Conservation (phyloP, 495 filamentous ascomycete species). For the Aspergillus saccharolyticus region DNA sequence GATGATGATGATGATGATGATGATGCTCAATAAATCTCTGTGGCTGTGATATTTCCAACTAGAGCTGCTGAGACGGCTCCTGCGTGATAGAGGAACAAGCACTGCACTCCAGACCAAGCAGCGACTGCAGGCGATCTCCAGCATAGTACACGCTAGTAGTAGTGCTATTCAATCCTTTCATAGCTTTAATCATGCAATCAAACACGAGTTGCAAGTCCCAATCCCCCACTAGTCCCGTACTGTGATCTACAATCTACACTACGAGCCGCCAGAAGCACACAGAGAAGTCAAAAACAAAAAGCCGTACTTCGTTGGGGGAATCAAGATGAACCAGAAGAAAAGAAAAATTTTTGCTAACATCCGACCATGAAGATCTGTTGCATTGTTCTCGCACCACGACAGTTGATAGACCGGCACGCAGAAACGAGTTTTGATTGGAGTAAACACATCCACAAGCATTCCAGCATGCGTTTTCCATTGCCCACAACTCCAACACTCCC, state of each 20-base stretch:
- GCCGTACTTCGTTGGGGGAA: slow-evolving; percentile 44
- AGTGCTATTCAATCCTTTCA: no score
- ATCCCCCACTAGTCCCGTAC: no score
- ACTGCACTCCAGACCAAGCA: no score
- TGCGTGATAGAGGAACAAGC: no score
- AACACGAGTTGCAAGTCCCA: no score
- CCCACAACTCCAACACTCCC: slow-evolving; percentile 26
- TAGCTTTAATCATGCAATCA: no score
- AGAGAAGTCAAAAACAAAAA: slow-evolving; percentile 27
- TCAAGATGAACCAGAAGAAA: slow-evolving; percentile 32
- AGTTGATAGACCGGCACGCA: slow-evolving; percentile 27
- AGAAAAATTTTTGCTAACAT: slow-evolving; percentile 42
- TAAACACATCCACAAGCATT: slow-evolving; percentile 33
- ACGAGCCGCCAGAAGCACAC: slow-evolving; percentile 3
- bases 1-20: no score
- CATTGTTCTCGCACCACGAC: slow-evolving; percentile 37
- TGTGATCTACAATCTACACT: slow-evolving; percentile 1
- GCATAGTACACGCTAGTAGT: no score
- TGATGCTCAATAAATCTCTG: no score
- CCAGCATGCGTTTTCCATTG: slow-evolving; percentile 21
- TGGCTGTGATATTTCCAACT: no score
- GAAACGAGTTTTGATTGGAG: slow-evolving; percentile 33
- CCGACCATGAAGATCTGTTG: slow-evolving; percentile 37
- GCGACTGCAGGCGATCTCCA: no score
- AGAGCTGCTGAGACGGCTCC: no score